Percentiles rank a stretch among this genome's conserved stretches.
Conservation (phyloP, 2,329 filamentous ascomycete genomes). For the Fusarium torulosum region DNA sequence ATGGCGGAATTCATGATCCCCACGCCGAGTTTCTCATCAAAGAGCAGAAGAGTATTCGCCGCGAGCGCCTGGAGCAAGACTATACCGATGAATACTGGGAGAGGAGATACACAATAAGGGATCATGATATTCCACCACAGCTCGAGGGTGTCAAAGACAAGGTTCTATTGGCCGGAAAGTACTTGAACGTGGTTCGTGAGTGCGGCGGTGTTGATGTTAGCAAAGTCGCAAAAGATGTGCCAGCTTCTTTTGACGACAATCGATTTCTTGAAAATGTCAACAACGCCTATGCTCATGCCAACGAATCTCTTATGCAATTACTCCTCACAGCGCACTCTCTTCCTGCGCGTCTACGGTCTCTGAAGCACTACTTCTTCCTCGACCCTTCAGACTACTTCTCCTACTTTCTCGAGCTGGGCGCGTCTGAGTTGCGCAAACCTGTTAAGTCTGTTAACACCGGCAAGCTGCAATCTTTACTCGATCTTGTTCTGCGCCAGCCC, state of each 20-base stretch:
- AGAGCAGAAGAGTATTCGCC: conserved; percentile 93
- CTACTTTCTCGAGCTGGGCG: conserved; percentile 93
- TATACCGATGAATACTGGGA: conserved; percentile 99
- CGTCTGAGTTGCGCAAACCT: conserved; percentile 90
- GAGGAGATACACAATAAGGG: conserved; percentile 93
- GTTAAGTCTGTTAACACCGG: conserved; percentile 89
- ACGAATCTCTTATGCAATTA: conserved; percentile 90
- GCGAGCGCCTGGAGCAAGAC: conserved; percentile 91
- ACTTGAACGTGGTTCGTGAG: conserved; percentile 96
- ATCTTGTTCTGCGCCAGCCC: conserved; percentile 94
- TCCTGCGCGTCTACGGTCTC: conserved; percentile 84
- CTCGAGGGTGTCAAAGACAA: conserved; percentile 92
- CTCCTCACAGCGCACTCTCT: conserved; percentile 93
- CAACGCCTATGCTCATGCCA: conserved; percentile 92
- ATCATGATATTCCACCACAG: conserved; percentile 91
- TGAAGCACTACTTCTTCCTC: conserved; percentile 99
- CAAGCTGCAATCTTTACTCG: conserved; percentile 95
- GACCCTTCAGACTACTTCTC: conserved; percentile 98
- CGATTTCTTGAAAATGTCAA: conserved; percentile 97
- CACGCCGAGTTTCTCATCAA: conserved; percentile 95
- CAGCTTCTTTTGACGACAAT: conserved; percentile 89
- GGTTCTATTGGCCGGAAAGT: conserved; percentile 94
- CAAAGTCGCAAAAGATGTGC: conserved; percentile 89
- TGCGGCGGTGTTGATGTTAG: conserved; percentile 96
- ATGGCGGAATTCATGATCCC: conserved; percentile 93